A percentile compares a stretch with the other conserved stretches of the same genome.
Evolutionary conservation across 2,329 filamentous ascomycete species (phyloP).

Genomic region (Penicillium fuscoglaucum): DNA sequence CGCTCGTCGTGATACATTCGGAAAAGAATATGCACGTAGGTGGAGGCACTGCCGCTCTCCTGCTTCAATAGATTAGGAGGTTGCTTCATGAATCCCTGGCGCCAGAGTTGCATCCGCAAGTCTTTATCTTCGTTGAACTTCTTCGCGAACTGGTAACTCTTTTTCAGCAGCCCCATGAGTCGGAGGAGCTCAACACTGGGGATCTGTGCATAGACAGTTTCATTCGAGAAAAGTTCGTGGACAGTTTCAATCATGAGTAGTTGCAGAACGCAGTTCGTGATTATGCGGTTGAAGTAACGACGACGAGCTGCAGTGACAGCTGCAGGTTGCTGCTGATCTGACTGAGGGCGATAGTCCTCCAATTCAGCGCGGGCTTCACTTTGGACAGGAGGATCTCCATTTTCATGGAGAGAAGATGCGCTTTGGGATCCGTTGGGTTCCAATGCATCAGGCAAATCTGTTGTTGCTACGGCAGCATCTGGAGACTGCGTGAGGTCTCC

Average conservation of each 20-base stretch:
- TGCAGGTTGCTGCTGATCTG: constrained; percentile 80
- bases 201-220: constrained; percentile 89
- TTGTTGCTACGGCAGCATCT: constrained; percentile 25
- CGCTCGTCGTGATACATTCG: constrained; percentile 94
- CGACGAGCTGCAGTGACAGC: constrained; percentile 90
- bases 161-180: constrained; percentile 91
- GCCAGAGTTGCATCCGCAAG: constrained; percentile 87
- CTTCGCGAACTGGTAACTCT: constrained; percentile 93
- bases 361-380: constrained; percentile 51
- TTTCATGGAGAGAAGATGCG: constrained; percentile 34
- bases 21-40: constrained; percentile 93
- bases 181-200: constrained; percentile 85
- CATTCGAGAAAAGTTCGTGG: constrained; percentile 96
- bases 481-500: constrained; percentile 26
- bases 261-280: constrained; percentile 95
- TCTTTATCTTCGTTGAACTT: constrained; percentile 98
- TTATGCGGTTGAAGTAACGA: constrained; percentile 98
- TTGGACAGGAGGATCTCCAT: constrained; percentile 37
- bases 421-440: constrained; percentile 34
- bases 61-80: constrained; percentile 97
- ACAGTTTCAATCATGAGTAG: constrained; percentile 99
- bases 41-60: constrained; percentile 86
- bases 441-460: constrained; percentile 25
- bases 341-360: constrained; percentile 83
- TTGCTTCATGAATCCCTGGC: constrained; percentile 99